A percentile compares a stretch with the other conserved stretches of the same genome.
These are phyloP conservation scores for Drosera capensis DNA, from an alignment of 148 eudicot genomes.

Conservation along the genomic window DNA sequence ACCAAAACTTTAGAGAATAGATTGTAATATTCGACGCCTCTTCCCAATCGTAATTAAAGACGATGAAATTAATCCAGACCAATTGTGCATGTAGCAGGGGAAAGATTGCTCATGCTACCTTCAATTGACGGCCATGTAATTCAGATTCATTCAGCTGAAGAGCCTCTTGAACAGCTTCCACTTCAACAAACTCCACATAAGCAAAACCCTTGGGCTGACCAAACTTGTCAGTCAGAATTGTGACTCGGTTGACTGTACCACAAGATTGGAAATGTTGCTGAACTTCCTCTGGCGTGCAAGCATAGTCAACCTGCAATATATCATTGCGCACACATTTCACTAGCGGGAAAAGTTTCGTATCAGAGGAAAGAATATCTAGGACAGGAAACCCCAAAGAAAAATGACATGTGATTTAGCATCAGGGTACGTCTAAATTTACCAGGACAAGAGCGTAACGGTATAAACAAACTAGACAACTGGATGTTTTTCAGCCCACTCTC, in stretches of 20 bases:
- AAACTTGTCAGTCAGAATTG: conserved; percentile 78
- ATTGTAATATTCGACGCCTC: no score
- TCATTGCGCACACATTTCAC: conserved; percentile 2
- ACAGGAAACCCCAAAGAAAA: no score
- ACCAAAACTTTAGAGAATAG: no score
- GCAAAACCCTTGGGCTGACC: conserved; percentile 99
- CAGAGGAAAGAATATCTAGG: no score
- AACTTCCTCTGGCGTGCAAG: conserved; percentile 97
- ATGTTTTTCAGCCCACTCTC: no score
- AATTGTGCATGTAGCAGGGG: no score
- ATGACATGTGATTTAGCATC: neutral
- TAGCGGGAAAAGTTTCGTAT: conserved; percentile 4
- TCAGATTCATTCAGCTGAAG: conserved; percentile 75
- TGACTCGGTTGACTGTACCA: conserved; percentile 84
- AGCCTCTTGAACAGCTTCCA: conserved; percentile 83
- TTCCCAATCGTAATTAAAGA: no score
- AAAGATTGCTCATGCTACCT: no score
- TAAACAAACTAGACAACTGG: no score
- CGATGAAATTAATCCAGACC: no score
- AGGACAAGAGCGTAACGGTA: no score
- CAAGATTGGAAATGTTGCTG: conserved; percentile 93
- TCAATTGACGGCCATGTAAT: conserved; percentile 89
- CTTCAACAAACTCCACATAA: conserved; percentile 85
- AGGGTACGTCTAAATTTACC: no score
- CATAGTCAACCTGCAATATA: conserved; percentile 76